Conservation (phyloP, 2,329 filamentous ascomycete genomes). For the Sporothrix brunneoviolacea region DNA sequence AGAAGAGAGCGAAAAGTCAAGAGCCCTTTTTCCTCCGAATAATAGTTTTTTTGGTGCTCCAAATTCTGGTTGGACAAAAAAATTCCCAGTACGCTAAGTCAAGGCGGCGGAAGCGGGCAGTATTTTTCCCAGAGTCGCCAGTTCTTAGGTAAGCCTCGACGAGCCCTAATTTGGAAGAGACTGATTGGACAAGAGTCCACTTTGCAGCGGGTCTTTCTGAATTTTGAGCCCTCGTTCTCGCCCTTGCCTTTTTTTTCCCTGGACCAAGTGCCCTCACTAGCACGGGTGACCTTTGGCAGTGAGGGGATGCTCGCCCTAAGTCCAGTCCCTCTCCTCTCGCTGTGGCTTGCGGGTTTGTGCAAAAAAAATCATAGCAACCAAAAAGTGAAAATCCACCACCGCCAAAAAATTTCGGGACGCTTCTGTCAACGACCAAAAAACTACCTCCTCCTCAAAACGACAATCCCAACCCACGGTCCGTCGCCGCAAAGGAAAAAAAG, state of each 20-base stretch:
- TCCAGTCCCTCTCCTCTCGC: neutral
- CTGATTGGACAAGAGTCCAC: constrained; percentile 6
- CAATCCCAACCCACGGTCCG: constrained; percentile 7
- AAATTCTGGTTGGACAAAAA: constrained; percentile 19
- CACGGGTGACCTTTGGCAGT: neutral
- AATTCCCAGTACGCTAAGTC: neutral
- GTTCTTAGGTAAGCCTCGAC: neutral
- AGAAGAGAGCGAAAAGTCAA: constrained; percentile 5
- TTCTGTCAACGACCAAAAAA: constrained; percentile 8
- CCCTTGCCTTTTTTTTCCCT: neutral
- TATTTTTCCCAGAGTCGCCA: constrained; percentile 1
- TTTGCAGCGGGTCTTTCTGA: neutral
- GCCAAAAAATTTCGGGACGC: constrained; percentile 14
- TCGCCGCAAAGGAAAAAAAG: constrained; percentile 11
- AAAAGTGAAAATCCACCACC: constrained; percentile 10
- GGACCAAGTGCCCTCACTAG: neutral
- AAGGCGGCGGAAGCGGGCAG: constrained; percentile 11
- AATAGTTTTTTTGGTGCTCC: constrained; percentile 19
- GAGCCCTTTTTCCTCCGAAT: constrained; percentile 5
- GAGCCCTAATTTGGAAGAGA: constrained; percentile 14
- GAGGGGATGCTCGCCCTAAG: constrained; percentile 8
- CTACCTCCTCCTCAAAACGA: constrained; percentile 7
- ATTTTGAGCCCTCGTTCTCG: constrained; percentile 4
- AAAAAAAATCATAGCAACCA: constrained; percentile 10
- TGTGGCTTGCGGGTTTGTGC: neutral